Conservation (phyloP, 768 basidiomycete genomes). For the Nidularia pulvinata region DNA sequence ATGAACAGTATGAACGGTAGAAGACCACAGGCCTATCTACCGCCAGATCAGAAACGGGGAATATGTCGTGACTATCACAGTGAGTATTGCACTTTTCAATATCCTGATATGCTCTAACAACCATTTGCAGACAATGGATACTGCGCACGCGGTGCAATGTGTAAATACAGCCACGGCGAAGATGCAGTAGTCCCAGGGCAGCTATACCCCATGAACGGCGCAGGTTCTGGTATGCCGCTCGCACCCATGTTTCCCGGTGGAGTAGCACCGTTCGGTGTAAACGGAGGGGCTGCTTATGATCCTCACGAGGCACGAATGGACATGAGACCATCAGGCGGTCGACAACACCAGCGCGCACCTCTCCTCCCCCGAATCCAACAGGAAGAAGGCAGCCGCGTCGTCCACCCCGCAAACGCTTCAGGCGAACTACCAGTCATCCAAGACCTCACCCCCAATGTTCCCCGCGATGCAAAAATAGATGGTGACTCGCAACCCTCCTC, state of each 20-base stretch:
- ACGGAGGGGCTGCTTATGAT: conserved; percentile 59
- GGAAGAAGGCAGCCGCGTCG: conserved; percentile 44
- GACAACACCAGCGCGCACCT: conserved; percentile 51
- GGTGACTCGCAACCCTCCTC: conserved; percentile 16
- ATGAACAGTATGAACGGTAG: conserved; percentile 42
- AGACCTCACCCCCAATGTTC: conserved; percentile 66
- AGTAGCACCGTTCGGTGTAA: conserved; percentile 54
- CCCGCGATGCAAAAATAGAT: conserved; percentile 26
- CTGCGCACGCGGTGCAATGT: conserved; percentile 85
- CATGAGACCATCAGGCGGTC: conserved; percentile 57
- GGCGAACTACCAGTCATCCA: conserved; percentile 86
- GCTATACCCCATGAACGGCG: conserved; percentile 55
- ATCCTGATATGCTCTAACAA: conserved; percentile 4
- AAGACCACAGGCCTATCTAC: conserved; percentile 60
- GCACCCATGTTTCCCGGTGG: conserved; percentile 68
- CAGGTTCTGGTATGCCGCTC: conserved; percentile 55
- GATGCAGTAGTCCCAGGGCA: conserved; percentile 80
- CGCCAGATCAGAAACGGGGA: conserved; percentile 73
- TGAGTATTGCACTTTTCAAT: conserved; percentile 36
- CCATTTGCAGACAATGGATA: conserved; percentile 75
- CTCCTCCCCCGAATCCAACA: conserved; percentile 54
- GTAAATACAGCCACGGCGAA: conserved; percentile 93
- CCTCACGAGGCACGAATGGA: conserved; percentile 83
- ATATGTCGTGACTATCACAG: conserved; percentile 94
- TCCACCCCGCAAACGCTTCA: conserved; percentile 39